Percentiles rank a stretch among this genome's conserved stretches.
These are phyloP conservation scores for Adenanthera pavonina DNA, from an alignment of 306 rosid genomes.

Conservation along the genomic window DNA sequence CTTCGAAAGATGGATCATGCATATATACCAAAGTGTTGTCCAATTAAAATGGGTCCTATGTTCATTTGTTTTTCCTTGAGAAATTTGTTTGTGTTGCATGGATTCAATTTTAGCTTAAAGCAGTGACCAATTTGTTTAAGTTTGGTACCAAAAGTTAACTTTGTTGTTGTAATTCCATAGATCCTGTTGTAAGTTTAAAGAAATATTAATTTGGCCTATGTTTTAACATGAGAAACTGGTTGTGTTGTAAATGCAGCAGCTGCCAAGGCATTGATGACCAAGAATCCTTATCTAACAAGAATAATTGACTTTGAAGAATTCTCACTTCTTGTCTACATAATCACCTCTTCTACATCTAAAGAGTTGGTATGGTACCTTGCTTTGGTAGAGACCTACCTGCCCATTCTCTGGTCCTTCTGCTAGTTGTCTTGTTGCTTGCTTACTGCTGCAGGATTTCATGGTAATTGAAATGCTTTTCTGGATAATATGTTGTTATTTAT, in stretches of 20 bases:
- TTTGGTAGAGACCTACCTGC: slow-evolving; percentile 41
- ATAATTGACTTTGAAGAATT: slow-evolving; percentile 37
- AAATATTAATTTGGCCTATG: too few species aligned
- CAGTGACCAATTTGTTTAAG: too few species aligned
- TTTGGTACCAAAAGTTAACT: too few species aligned
- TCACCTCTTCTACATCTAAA: slow-evolving; percentile 36
- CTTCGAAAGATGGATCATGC: too few species aligned
- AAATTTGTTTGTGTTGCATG: too few species aligned
- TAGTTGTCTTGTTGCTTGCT: slow-evolving; percentile 45
- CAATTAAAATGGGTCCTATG: too few species aligned
- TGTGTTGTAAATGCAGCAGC: slow-evolving; percentile 33
- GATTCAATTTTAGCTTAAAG: too few species aligned
- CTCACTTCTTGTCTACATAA: slow-evolving; percentile 52
- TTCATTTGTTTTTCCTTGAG: too few species aligned
- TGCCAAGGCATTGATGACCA: slow-evolving; percentile 52
- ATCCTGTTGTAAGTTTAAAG: too few species aligned
- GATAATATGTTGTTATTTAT: neutral
- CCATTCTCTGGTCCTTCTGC: slow-evolving; percentile 54
- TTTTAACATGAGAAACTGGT: too few species aligned
- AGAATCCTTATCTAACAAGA: slow-evolving; percentile 45
- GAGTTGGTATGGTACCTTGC: slow-evolving; percentile 67
- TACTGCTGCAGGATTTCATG: slow-evolving; percentile 60
- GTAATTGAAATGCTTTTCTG: slow-evolving; percentile 37
- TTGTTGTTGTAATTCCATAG: too few species aligned
- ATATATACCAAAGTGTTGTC: too few species aligned